Base-by-base conservation (phyloP, 2,329 filamentous ascomycete species). In the Sordariomycetes sp. region DNA sequence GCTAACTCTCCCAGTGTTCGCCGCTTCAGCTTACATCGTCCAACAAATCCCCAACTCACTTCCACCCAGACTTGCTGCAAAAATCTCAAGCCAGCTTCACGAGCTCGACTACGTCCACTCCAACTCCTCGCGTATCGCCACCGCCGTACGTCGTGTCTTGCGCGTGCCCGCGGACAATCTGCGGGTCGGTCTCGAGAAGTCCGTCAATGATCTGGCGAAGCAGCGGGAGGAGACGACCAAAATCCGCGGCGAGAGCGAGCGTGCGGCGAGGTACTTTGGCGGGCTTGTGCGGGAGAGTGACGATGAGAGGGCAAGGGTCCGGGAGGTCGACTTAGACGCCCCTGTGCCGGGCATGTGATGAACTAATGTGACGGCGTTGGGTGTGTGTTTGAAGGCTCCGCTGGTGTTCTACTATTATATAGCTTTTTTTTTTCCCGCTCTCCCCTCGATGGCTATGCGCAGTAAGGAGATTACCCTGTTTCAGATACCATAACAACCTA, bases 61-160 rank as follows among this genome's bases (percentile, higher is more conserved):
- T 1, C 92, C 92, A 2, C 82, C 81, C 34, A 86, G 87, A 9
- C 75, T 98, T 6, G 82, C 82, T 27, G 72, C 72, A 50, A 96
- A 96, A 62, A 83, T 98, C 38, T 81, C 86, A 3, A 66, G 75
- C 21, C 85, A 87, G 48, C 78, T 98, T 24, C 65, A 74, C 7
- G 73, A 82, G 14, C 78, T 94, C 50, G 92, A 98, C 62, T 98
- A 96, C 53, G 85, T 92, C 2, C 92, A 98, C 58, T 63, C 75
- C 44, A 98, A 98, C 63, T 78, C 87, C 29, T 68, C 73, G 14
- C 84, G 92, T 35, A 93, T 98, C 49, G 81, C 85, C 16, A 72
- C 76, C 18, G 83, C 93, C 35, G 86, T 94, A 27, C 85, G 90
- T 45, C 86, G 87, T 53, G 86, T 94, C 8, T 75, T 98, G 25